Evolutionary conservation across 441 rosid genomes (phyloP).

Genomic region (Isatis lusitanica): DNA sequence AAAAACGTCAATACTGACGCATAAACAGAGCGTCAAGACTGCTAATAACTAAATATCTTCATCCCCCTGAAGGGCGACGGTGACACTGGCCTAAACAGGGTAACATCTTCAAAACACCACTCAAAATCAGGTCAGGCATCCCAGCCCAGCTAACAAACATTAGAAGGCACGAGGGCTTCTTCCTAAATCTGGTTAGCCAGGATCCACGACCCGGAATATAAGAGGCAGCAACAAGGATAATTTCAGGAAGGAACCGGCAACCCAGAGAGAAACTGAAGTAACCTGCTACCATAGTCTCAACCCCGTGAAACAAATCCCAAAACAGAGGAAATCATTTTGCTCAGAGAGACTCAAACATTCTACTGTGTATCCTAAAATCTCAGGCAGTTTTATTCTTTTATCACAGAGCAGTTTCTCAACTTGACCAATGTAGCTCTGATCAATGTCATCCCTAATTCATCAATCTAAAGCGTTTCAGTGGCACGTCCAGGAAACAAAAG

Average conservation of each 20-base stretch:
- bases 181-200: conserved; percentile 19
- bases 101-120: conserved; percentile 12
- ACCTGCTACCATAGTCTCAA: conserved; percentile 27
- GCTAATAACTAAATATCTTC: background rate
- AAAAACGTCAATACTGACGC: conserved; percentile 11
- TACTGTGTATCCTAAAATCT: conserved; percentile 28
- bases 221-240: conserved; percentile 15
- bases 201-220: conserved; percentile 16
- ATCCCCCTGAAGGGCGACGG: conserved; percentile 17
- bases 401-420: conserved; percentile 51
- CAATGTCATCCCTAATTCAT: conserved; percentile 28
- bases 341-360: conserved; percentile 30
- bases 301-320: conserved; percentile 36
- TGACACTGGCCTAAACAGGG: conserved; percentile 18
- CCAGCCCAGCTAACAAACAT: conserved; percentile 25
- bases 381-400: conserved; percentile 14
- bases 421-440: conserved; percentile 49
- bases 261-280: conserved; percentile 28
- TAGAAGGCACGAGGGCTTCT: conserved; percentile 20
- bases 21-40: background rate
- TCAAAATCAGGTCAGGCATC: conserved; percentile 9
- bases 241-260: conserved; percentile 23
- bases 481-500: conserved; percentile 39
- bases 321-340: conserved; percentile 24
- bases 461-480: conserved; percentile 53